Evolutionary conservation across 176 grass and related monocot genomes (phyloP).

Genomic region (Leersia perrieri): DNA sequence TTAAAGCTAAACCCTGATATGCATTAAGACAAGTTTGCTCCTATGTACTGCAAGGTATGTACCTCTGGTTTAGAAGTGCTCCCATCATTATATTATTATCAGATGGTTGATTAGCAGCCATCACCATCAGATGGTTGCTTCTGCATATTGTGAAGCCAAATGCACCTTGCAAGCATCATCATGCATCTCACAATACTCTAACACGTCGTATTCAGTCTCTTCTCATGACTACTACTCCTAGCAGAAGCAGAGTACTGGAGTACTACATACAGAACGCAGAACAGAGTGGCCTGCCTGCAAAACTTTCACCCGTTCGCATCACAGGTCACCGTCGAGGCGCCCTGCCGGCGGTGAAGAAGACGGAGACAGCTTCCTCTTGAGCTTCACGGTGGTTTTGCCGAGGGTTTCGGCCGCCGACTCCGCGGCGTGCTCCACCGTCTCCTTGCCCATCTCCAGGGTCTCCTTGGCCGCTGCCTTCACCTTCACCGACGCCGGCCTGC

Average conservation of each 20-base stretch:
- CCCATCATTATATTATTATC: not conserved
- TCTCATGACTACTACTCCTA: too few species aligned
- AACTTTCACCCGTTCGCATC: not conserved
- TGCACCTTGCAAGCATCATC: slow-evolving; percentile 11
- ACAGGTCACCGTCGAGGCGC: slow-evolving; percentile 23
- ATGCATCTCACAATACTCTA: not conserved
- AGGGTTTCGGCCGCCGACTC: slow-evolving; percentile 57
- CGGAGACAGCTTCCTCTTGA: slow-evolving; percentile 50
- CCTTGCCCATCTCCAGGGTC: slow-evolving; percentile 60
- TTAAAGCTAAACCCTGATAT: slow-evolving; percentile 8
- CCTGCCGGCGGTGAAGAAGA: not conserved
- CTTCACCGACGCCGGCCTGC: slow-evolving; percentile 36
- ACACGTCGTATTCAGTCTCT: not conserved
- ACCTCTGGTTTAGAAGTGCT: not conserved
- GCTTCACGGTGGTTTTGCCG: slow-evolving; percentile 47
- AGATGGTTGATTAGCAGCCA: not conserved
- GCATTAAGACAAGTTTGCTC: not conserved
- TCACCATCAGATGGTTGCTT: not conserved
- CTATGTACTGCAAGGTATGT: not conserved
- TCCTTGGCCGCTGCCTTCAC: slow-evolving; percentile 40
- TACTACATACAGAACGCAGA: not conserved
- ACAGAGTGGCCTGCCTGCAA: not conserved
- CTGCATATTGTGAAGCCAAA: not conserved
- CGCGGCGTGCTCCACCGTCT: slow-evolving; percentile 44
- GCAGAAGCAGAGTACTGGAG: too few species aligned